Conservation (phyloP, 2,329 filamentous ascomycete genomes). For the Thyridium curvatum region DNA sequence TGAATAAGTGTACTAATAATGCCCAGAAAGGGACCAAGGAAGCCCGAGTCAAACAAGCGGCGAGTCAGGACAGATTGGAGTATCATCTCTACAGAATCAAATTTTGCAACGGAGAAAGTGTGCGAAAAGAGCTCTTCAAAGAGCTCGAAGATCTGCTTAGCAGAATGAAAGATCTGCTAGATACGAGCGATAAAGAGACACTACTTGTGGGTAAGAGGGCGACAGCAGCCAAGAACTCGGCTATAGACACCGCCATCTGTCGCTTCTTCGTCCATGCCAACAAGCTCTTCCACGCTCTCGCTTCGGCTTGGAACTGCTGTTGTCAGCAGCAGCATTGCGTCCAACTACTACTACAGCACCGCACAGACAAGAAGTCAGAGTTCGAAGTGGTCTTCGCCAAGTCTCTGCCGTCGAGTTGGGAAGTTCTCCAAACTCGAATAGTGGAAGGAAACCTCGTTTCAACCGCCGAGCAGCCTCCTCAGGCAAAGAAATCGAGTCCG, state of each 20-base stretch:
- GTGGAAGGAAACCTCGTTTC: constrained; percentile 1
- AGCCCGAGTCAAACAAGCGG: not conserved
- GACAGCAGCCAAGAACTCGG: not conserved
- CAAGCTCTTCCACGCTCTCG: constrained; percentile 13
- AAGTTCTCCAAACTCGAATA: constrained; percentile 6
- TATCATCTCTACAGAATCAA: constrained; percentile 14
- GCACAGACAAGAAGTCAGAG: constrained; percentile 8
- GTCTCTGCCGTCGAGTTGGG: constrained; percentile 2
- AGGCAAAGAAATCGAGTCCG: too few relatives aligned
- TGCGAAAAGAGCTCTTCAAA: constrained; percentile 13
- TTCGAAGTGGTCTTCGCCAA: constrained; percentile 12
- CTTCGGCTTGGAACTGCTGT: constrained; percentile 14
- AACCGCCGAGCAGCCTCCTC: too few relatives aligned
- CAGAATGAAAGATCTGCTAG: constrained; percentile 14
- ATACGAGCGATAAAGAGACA: constrained; percentile 10
- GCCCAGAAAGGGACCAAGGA: not conserved
- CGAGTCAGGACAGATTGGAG: constrained; percentile 4
- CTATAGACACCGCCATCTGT: constrained; percentile 11
- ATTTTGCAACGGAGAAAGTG: constrained; percentile 13
- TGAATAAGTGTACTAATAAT: not conserved
- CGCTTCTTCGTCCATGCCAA: constrained; percentile 17
- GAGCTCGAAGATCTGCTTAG: constrained; percentile 13
- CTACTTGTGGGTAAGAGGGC: constrained; percentile 5
- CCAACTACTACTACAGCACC: constrained; percentile 16
- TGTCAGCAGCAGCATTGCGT: constrained; percentile 14